These are phyloP conservation scores for Oldenlandia corymbosa DNA, from an alignment of 257 asterid species.

Conservation along the genomic window DNA sequence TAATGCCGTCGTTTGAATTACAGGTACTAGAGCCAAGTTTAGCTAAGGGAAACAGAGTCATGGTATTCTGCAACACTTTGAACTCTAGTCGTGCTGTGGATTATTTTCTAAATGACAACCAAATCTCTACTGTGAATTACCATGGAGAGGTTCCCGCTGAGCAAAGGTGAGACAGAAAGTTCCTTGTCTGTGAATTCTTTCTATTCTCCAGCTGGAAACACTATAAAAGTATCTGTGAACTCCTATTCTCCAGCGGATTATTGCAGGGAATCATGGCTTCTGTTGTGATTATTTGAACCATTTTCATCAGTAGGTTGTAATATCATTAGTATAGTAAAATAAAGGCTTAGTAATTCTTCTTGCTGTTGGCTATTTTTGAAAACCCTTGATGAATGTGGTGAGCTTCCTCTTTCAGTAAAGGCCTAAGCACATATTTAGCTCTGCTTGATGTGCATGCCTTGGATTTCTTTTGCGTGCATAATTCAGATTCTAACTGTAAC, in stretches of 20 bases:
- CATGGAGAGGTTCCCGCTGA: conserved; percentile 99
- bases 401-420: background rate
- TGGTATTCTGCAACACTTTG: conserved; percentile 96
- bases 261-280: background rate
- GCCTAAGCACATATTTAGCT: background rate
- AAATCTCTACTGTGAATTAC: conserved; percentile 84
- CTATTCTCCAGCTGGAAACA: background rate
- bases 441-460: background rate
- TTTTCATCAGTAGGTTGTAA: background rate
- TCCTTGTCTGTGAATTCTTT: background rate
- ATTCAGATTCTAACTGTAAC: background rate
- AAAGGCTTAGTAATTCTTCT: too few species aligned
- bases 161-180: conserved; percentile 56
- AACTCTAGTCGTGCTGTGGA: conserved; percentile 98
- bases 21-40: conserved; percentile 99
- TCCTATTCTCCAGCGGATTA: background rate
- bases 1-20: conserved; percentile 10
- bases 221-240: background rate
- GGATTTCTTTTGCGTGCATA: background rate
- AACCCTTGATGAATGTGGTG: background rate
- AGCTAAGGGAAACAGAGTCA: conserved; percentile 90
- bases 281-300: background rate
- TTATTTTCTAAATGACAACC: conserved; percentile 78
- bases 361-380: too few species aligned
- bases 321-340: too few species aligned